phyloP scores from a whole-genome alignment of 2,329 filamentous ascomycete genomes.

The Plenodomus biglobosus region DNA sequence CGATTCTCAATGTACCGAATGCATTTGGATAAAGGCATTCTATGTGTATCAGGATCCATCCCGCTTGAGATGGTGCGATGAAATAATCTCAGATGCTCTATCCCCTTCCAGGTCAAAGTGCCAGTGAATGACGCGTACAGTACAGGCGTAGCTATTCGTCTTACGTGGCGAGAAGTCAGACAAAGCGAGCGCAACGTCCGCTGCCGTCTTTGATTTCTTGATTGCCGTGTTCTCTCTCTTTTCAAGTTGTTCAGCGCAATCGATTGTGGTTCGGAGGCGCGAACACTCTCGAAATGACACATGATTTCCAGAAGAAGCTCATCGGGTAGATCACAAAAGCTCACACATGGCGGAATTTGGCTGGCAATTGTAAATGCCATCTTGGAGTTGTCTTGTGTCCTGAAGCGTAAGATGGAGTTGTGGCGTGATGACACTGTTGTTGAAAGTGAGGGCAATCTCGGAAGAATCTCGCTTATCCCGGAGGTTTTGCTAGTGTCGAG shows the following conservation, averaged over 20 bases:
- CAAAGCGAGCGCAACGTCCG: conserved; percentile 20
- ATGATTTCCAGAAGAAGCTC: conserved; percentile 28
- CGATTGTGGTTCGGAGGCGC: conserved; percentile 26
- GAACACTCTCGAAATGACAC: conserved; percentile 12
- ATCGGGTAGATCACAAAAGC: conserved; percentile 10
- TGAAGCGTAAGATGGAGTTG: no score
- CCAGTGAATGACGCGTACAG: conserved; percentile 28
- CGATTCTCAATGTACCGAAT: conserved; percentile 33
- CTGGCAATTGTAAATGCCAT: no score
- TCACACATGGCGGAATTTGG: not conserved
- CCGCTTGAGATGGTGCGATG: conserved; percentile 12
- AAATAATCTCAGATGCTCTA: conserved; percentile 18
- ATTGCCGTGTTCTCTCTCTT: conserved; percentile 22
- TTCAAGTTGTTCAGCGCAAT: conserved; percentile 18
- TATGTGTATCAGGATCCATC: not conserved
- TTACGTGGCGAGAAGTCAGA: conserved; percentile 20
- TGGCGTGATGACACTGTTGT: not conserved
- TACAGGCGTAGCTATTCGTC: conserved; percentile 19
- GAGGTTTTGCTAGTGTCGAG: no score
- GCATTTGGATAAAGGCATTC: conserved; percentile 3
- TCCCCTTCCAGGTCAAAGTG: conserved; percentile 17
- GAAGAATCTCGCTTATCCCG: no score
- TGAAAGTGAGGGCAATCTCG: no score
- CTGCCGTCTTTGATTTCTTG: conserved; percentile 23
- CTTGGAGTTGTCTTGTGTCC: no score